Percentiles rank a stretch among this genome's conserved stretches.
Evolutionary conservation across 192 early-diverging fungal species (phyloP).

Genomic region (Linnemannia zychae): DNA sequence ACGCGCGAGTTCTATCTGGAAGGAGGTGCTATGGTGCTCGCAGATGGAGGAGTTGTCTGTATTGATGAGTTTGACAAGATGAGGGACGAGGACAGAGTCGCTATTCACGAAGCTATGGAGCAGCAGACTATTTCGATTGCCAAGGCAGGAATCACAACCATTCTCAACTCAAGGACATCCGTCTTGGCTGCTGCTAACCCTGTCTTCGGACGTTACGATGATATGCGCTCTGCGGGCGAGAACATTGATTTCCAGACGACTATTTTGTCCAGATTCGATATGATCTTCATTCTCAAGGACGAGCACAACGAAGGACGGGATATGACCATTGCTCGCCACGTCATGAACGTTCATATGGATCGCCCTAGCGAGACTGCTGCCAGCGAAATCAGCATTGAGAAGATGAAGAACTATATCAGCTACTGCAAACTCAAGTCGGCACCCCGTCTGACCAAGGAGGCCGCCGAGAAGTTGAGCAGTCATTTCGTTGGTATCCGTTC

Average conservation of each 20-base stretch:
- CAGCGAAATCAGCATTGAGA: slow-evolving; percentile 92
- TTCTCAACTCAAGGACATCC: slow-evolving; percentile 96
- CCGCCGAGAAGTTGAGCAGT: slow-evolving; percentile 92
- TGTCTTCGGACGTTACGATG: slow-evolving; percentile 98
- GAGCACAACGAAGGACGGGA: slow-evolving; percentile 96
- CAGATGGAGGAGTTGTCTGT: slow-evolving; percentile 99
- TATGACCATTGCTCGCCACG: slow-evolving; percentile 95
- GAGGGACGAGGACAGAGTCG: slow-evolving; percentile 99
- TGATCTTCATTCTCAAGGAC: slow-evolving; percentile 99
- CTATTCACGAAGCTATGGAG: slow-evolving; percentile 99
- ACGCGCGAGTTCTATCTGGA: slow-evolving; percentile 97
- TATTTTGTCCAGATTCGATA: slow-evolving; percentile 99
- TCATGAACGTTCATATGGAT: slow-evolving; percentile 94
- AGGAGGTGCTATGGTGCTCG: slow-evolving; percentile 99
- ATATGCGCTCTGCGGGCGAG: slow-evolving; percentile 97
- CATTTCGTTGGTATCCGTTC: slow-evolving; percentile 95
- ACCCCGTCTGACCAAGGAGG: slow-evolving; percentile 88
- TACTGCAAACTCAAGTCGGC: slow-evolving; percentile 98
- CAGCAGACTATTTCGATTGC: slow-evolving; percentile 99
- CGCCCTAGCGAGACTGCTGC: slow-evolving; percentile 74
- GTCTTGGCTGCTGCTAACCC: slow-evolving; percentile 99
- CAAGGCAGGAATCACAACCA: slow-evolving; percentile 99
- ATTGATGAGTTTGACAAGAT: slow-evolving; percentile 99
- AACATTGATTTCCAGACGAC: slow-evolving; percentile 99
- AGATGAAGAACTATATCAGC: slow-evolving; percentile 96